These are phyloP conservation scores for Fonsecaea nubica DNA, from an alignment of 2,329 filamentous ascomycete species.

Conservation along the genomic window DNA sequence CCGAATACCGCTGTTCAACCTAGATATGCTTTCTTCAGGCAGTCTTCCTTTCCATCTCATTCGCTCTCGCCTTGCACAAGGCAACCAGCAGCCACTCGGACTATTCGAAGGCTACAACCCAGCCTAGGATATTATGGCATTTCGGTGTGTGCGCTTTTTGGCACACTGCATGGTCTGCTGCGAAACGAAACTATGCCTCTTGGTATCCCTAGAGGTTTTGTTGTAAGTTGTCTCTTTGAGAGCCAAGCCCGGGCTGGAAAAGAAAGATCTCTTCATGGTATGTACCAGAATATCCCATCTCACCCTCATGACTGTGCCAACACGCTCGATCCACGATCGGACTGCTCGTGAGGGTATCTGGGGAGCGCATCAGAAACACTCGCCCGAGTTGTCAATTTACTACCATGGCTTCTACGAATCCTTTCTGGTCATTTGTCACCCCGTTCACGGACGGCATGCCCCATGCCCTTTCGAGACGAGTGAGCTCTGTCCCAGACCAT, in stretches of 20 bases:
- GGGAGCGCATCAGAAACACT: not conserved
- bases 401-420: constrained; percentile 20
- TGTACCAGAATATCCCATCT: constrained; percentile 3
- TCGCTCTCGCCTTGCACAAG: constrained; percentile 19
- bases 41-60: constrained; percentile 14
- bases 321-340: not conserved
- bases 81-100: constrained; percentile 19
- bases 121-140: not conserved
- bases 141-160: not conserved
- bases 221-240: constrained; percentile 8
- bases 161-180: not conserved
- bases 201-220: not conserved
- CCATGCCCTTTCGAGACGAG: constrained; percentile 8
- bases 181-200: not conserved
- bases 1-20: not conserved
- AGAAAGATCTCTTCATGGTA: constrained; percentile 9
- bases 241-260: constrained; percentile 7
- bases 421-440: constrained; percentile 20
- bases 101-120: constrained; percentile 1
- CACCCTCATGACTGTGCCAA: not conserved
- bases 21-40: constrained; percentile 7
- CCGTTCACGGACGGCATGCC: constrained; percentile 6
- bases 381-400: not conserved
- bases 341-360: not conserved
- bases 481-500: constrained; percentile 12